Percentiles rank a stretch among this genome's conserved stretches.
These are phyloP conservation scores for Penicillium verrucosum DNA, from an alignment of 2,329 filamentous ascomycete species.

Conservation along the genomic window DNA sequence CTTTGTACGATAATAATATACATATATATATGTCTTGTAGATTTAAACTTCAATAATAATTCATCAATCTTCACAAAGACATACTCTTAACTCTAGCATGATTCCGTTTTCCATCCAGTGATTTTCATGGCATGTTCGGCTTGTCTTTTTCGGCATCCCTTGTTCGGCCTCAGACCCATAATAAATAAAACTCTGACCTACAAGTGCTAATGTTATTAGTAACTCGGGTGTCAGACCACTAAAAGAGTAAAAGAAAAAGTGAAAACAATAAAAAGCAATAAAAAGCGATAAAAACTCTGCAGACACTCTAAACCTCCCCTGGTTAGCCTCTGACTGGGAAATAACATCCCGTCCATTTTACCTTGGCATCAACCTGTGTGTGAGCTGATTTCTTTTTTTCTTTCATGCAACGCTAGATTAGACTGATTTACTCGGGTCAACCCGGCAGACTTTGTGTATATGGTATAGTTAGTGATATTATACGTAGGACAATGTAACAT, in stretches of 20 bases:
- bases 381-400: neutral
- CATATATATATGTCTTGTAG: neutral
- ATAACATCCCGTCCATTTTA: neutral
- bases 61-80: neutral
- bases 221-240: constrained; percentile 5
- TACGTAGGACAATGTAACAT: neutral
- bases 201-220: neutral
- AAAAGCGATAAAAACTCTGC: neutral
- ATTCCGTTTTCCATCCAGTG: neutral
- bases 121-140: neutral
- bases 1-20: neutral
- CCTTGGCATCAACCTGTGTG: neutral
- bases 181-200: constrained; percentile 7
- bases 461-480: neutral
- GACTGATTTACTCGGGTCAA: neutral
- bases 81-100: neutral
- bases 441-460: neutral
- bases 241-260: neutral
- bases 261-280: neutral
- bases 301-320: neutral
- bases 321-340: neutral
- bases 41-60: too few relatives aligned
- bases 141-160: constrained; percentile 6
- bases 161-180: constrained; percentile 7
- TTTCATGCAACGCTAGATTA: neutral